phyloP scores from a whole-genome alignment of 23 red algal species.

The Gracilaria vermiculophylla region DNA sequence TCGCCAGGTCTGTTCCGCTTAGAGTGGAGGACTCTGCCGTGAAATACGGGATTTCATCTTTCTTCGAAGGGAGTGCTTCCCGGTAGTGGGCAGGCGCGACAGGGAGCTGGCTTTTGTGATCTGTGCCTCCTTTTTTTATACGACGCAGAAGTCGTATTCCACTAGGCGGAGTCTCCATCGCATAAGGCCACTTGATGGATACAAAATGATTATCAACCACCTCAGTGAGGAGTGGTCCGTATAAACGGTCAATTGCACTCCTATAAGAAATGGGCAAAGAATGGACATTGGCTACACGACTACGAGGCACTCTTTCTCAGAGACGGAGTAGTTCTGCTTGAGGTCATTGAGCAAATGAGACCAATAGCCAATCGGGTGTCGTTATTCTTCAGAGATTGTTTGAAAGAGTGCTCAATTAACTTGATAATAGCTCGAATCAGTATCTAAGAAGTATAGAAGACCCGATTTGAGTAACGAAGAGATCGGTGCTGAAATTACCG shows the following conservation, averaged over 20 bases:
- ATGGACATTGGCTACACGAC: background rate
- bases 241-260: background rate
- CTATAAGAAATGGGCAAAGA: background rate
- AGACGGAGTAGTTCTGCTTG: background rate
- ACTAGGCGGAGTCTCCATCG: background rate
- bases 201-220: background rate
- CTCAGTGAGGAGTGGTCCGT: background rate
- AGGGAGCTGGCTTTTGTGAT: background rate
- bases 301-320: slow-evolving; percentile 9
- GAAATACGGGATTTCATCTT: too few relatives aligned
- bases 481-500: background rate
- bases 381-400: background rate
- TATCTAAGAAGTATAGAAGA: background rate
- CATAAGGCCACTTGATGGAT: background rate
- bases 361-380: slow-evolving; percentile 29
- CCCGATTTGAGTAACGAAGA: background rate
- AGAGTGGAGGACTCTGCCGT: too few relatives aligned
- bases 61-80: background rate
- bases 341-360: background rate
- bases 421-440: background rate
- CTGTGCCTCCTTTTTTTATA: background rate
- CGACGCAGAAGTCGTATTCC: background rate
- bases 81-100: background rate
- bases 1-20: too few relatives aligned
- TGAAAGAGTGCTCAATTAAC: background rate